Evolutionary conservation across 148 eudicot species (phyloP).

Genomic region (Rhododendron mucronatum): DNA sequence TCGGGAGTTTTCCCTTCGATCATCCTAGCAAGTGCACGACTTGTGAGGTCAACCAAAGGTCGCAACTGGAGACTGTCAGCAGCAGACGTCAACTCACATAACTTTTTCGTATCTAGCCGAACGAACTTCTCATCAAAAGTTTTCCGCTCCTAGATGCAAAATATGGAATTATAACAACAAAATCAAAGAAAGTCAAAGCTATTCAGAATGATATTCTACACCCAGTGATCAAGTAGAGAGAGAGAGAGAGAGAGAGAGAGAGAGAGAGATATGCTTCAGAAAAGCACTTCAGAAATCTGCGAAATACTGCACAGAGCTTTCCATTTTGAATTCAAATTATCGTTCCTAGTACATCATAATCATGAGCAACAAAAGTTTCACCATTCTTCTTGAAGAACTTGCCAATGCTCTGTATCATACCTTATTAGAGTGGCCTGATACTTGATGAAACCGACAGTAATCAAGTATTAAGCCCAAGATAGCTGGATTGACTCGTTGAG

Average conservation of each 20-base stretch:
- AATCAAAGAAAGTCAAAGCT: neutral
- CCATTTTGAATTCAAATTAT: neutral
- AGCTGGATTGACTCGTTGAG: conserved; percentile 67
- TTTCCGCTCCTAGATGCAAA: conserved; percentile 56
- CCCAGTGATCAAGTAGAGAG: neutral
- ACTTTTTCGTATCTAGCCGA: conserved; percentile 51
- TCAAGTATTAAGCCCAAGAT: conserved; percentile 60
- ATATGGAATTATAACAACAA: neutral
- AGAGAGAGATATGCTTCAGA: neutral
- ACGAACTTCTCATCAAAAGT: conserved; percentile 64
- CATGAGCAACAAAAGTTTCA: neutral
- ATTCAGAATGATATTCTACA: neutral
- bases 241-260: too few species aligned
- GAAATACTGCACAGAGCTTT: neutral
- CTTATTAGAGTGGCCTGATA: conserved; percentile 79
- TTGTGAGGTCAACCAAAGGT: conserved; percentile 77
- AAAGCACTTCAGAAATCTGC: neutral
- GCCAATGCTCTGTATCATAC: conserved; percentile 19
- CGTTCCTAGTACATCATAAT: neutral
- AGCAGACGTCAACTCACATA: conserved; percentile 71
- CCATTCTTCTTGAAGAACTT: neutral
- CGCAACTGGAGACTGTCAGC: conserved; percentile 75
- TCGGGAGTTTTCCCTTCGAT: conserved; percentile 79
- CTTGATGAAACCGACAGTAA: conserved; percentile 80
- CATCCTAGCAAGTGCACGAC: conserved; percentile 75